Percentiles rank a stretch among this genome's conserved stretches.
Conservation (phyloP, 2,329 filamentous ascomycete species). For the Calycina herbarum region DNA sequence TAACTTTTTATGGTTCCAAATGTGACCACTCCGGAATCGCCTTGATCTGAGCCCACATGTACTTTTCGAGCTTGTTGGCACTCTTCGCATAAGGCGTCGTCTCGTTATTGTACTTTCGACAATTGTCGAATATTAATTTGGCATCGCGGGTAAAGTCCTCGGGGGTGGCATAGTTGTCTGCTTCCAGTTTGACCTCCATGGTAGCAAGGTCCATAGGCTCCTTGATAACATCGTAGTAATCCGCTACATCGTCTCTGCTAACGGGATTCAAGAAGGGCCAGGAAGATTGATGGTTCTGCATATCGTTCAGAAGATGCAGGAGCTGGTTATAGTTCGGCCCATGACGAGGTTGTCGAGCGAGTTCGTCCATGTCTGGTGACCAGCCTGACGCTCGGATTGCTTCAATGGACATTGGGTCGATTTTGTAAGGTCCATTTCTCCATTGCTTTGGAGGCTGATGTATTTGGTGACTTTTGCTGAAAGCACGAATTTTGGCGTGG, state of each 20-base stretch:
- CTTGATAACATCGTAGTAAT: slow-evolving; percentile 98
- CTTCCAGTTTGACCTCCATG: slow-evolving; percentile 94
- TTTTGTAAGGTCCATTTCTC: slow-evolving; percentile 70
- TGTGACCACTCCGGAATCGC: slow-evolving; percentile 88
- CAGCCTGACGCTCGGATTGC: slow-evolving; percentile 92
- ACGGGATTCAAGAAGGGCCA: slow-evolving; percentile 97
- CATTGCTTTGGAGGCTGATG: slow-evolving; percentile 85
- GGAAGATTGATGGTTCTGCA: slow-evolving; percentile 88
- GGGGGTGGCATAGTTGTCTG: slow-evolving; percentile 85
- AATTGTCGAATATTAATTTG: slow-evolving; percentile 89
- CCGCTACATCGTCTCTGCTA: slow-evolving; percentile 93
- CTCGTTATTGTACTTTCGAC: slow-evolving; percentile 94
- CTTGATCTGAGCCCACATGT: slow-evolving; percentile 91
- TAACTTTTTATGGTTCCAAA: slow-evolving; percentile 35
- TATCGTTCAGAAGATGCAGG: slow-evolving; percentile 86
- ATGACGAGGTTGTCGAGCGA: slow-evolving; percentile 90
- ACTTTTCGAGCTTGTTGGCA: slow-evolving; percentile 89
- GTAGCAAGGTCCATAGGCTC: slow-evolving; percentile 95
- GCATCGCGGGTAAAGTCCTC: slow-evolving; percentile 93
- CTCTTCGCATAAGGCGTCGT: slow-evolving; percentile 93
- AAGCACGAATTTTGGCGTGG: slow-evolving; percentile 89
- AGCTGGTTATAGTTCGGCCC: slow-evolving; percentile 96
- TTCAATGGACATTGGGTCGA: slow-evolving; percentile 82
- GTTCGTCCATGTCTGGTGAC: slow-evolving; percentile 96
- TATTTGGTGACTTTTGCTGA: slow-evolving; percentile 83